A percentile compares a stretch with the other conserved stretches of the same genome.
Conservation (phyloP, 768 basidiomycete species). For the Xerocomellus amylosporus region DNA sequence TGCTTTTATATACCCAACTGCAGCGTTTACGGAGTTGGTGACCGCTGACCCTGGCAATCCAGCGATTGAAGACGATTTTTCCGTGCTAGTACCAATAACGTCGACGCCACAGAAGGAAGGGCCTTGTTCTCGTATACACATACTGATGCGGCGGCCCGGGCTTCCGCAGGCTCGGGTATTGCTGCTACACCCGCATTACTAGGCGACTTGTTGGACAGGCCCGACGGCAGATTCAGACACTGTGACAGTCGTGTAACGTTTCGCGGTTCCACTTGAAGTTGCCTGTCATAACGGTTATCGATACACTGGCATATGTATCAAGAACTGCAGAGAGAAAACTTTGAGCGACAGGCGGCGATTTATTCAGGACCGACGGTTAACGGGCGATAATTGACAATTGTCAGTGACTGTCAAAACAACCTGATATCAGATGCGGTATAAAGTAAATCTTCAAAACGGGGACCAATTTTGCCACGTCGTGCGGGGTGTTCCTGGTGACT, state of each 20-base stretch:
- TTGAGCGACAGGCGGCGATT: background rate
- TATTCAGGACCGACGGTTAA: too few relatives aligned
- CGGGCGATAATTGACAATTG: background rate
- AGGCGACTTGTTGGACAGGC: background rate
- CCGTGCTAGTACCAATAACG: background rate
- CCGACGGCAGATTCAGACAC: background rate
- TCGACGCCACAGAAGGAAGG: slow-evolving; percentile 3
- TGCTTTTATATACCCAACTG: too few relatives aligned
- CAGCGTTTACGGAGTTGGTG: background rate
- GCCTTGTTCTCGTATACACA: background rate
- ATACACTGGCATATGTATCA: too few relatives aligned
- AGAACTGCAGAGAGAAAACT: background rate
- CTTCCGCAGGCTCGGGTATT: background rate
- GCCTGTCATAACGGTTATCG: background rate
- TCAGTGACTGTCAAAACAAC: background rate
- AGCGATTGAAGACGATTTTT: background rate
- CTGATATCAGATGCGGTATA: background rate
- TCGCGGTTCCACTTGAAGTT: too few relatives aligned
- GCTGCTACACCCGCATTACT: too few relatives aligned
- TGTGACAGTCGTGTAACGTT: too few relatives aligned
- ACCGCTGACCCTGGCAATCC: background rate
- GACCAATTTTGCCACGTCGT: background rate
- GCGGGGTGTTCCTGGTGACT: slow-evolving; percentile 1
- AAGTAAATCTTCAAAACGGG: background rate
- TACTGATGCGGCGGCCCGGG: too few relatives aligned